Conservation (phyloP, 352 stramenopile genomes). For the Globisporangium carolinianum region DNA sequence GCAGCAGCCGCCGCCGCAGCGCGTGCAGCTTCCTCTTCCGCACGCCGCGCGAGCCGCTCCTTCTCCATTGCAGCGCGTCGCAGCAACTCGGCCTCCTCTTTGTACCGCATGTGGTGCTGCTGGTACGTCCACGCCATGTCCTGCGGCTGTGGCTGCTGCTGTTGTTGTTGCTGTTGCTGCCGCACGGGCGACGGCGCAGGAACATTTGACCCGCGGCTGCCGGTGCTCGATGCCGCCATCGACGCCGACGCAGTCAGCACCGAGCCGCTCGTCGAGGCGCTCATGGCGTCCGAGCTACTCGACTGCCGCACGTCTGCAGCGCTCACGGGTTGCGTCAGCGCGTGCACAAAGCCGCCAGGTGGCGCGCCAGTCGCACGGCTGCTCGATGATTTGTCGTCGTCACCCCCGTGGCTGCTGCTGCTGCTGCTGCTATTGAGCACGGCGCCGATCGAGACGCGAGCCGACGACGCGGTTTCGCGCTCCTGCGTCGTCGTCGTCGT, state of each 20-base stretch:
- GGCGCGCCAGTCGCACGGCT: too few species aligned
- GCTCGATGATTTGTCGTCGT: not conserved
- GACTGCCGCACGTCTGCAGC: not conserved
- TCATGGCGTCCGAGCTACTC: not conserved
- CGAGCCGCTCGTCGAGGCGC: conserved; percentile 2
- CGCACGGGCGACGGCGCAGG: conserved; percentile 6
- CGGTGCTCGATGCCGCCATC: conserved; percentile 1
- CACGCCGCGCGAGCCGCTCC: conserved; percentile 49
- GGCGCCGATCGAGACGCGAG: conserved; percentile 16
- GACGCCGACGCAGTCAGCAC: not conserved
- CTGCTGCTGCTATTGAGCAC: conserved; percentile 10
- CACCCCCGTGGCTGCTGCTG: not conserved
- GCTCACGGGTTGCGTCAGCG: conserved; percentile 5
- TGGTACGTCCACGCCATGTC: conserved; percentile 72
- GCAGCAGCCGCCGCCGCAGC: conserved; percentile 61
- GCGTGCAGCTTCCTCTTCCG: conserved; percentile 75
- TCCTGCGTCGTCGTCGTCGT: conserved; percentile 9
- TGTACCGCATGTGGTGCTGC: conserved; percentile 61
- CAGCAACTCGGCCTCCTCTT: conserved; percentile 72
- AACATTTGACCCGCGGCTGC: conserved; percentile 6
- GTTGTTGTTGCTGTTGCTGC: conserved; percentile 6
- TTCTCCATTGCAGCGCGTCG: conserved; percentile 54
- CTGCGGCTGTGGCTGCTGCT: conserved; percentile 12
- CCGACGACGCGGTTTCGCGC: conserved; percentile 7
- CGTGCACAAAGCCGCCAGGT: not conserved